These are phyloP conservation scores for Cytospora leucostoma DNA, from an alignment of 2,329 filamentous ascomycete species.

Conservation along the genomic window DNA sequence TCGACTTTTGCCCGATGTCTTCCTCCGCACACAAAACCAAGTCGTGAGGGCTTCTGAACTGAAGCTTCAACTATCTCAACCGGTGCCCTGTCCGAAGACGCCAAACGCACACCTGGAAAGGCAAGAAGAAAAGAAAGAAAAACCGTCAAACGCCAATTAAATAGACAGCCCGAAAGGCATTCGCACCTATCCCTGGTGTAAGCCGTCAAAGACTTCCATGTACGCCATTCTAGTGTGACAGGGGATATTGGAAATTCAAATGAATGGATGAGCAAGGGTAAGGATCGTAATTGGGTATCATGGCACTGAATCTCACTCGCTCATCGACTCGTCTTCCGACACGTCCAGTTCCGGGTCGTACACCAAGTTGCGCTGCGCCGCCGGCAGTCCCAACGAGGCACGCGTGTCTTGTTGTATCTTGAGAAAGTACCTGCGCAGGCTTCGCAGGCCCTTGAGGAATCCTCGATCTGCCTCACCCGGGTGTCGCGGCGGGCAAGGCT, in stretches of 20 bases:
- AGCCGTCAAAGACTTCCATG: background rate
- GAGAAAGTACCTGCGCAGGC: constrained; percentile 80
- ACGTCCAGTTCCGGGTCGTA: constrained; percentile 27
- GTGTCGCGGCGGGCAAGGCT: constrained; percentile 77
- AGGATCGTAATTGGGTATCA: background rate
- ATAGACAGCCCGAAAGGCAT: background rate
- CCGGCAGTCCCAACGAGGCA: constrained; percentile 49
- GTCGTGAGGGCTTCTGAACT: constrained; percentile 2
- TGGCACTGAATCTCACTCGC: constrained; percentile 32
- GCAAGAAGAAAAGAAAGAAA: constrained; percentile 7
- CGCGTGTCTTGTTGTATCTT: constrained; percentile 80
- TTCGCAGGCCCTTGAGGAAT: constrained; percentile 82
- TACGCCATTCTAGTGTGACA: constrained; percentile 7
- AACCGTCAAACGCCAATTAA: background rate
- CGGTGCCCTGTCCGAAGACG: constrained; percentile 14
- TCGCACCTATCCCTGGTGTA: background rate
- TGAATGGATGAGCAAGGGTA: background rate
- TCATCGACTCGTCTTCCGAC: constrained; percentile 37
- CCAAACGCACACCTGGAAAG: constrained; percentile 15
- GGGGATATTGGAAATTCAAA: background rate
- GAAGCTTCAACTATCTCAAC: background rate
- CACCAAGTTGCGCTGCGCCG: constrained; percentile 26
- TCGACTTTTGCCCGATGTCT: constrained; percentile 13
- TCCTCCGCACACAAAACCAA: constrained; percentile 7
- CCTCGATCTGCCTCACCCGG: constrained; percentile 82